Evolutionary conservation across 345 rosid genomes (phyloP), one percentile per base, ranked within the genome.

Genomic region (Cardamine resedifolia): DNA sequence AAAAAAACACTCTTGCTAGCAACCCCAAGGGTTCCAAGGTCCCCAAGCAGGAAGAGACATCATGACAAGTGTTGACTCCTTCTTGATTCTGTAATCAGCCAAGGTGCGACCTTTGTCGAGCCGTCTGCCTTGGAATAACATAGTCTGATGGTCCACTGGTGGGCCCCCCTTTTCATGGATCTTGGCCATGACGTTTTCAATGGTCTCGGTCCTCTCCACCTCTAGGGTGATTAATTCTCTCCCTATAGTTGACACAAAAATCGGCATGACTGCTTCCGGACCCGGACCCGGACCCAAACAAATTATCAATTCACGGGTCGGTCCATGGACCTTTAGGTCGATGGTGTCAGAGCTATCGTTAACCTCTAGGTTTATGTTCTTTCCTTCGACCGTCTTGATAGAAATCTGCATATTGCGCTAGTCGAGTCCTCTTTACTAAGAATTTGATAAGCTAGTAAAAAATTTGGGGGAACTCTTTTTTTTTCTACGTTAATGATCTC

Each of bases 301-400:
- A 24, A 68, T 21, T 28, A 68, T 38, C 21, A 68, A 0, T 15
- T 30, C 53, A 28, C 73, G 64, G 33, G 44, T 30, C 0, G 50
- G 31, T 43, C 72, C 72, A 56, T 44, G 55, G 33, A 68, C 28
- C 31, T 56, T 68, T 26, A 68, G 50, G 33, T 68, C 55, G 4
- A 68, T 68, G 10, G 55, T 56, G 0, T 68, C 44, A 2, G 55
- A 68, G 33, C 4, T 68, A 43, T 68, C 73, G 3, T 68, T 55
- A 12, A 68, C 44, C 4, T 68, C 73, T 15, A 68, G 10, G 31
- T 56, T 56, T 56, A 68, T 56, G 10, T 0, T 56, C 64, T 68
- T 68, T 9, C 73, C 64, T 4, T 18, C 59, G 21, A 30, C 55
- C 7, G 55, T 56, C 12, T 9, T 68, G 11, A 68, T 30, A 8